Conservation (phyloP, 176 grass and related monocot genomes). For the Pontederia crassipes region DNA sequence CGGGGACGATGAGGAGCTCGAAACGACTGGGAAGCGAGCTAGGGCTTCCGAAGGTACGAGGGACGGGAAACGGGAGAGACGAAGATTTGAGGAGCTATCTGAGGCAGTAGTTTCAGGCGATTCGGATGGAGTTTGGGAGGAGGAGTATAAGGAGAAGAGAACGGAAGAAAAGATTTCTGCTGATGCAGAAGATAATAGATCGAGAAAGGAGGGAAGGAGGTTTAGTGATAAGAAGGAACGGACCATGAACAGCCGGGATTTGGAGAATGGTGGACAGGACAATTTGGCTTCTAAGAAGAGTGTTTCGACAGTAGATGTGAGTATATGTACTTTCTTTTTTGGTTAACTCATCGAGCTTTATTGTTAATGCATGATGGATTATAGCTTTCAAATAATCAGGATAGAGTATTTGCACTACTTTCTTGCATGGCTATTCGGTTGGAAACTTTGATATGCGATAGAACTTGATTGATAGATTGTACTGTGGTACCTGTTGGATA, state of each 20-base stretch:
- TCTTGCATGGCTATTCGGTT: neutral
- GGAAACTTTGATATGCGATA: too few species aligned
- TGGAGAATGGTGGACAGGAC: conserved; percentile 21
- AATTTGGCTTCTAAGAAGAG: conserved; percentile 6
- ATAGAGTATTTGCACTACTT: neutral
- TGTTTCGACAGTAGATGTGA: conserved; percentile 37
- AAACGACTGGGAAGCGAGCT: conserved; percentile 6
- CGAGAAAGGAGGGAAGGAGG: conserved; percentile 23
- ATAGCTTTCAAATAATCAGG: too few species aligned
- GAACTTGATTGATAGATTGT: too few species aligned
- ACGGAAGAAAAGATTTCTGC: neutral
- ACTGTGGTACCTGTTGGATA: too few species aligned
- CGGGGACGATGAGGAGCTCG: conserved; percentile 8
- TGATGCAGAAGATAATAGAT: conserved; percentile 2
- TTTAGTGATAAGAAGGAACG: conserved; percentile 29
- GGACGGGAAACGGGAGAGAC: conserved; percentile 8
- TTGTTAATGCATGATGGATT: neutral
- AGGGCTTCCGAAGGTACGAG: conserved; percentile 8
- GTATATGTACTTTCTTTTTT: conserved; percentile 7
- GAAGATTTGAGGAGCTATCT: conserved; percentile 3
- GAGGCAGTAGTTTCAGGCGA: neutral
- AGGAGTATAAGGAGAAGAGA: neutral
- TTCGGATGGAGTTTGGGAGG: conserved; percentile 3
- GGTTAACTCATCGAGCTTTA: too few species aligned
- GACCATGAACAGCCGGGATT: conserved; percentile 18